phyloP scores from a whole-genome alignment of 305 asterid species.

The Euphrasia arctica region DNA sequence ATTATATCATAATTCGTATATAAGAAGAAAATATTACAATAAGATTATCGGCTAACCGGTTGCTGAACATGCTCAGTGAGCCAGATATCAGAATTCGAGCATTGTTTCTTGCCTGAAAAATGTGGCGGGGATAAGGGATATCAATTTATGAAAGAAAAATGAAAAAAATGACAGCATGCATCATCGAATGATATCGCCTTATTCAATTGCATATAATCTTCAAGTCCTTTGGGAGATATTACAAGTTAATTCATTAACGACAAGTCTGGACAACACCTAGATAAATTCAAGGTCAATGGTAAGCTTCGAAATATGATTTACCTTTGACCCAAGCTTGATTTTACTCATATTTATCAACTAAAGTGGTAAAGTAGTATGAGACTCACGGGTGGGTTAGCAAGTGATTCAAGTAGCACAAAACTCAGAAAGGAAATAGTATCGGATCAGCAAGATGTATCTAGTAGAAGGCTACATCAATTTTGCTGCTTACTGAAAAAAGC shows the following conservation, averaged over 20 bases:
- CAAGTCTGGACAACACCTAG: constrained; percentile 5
- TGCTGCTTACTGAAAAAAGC: constrained; percentile 18
- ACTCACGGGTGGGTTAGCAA: constrained; percentile 8
- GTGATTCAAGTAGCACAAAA: not conserved
- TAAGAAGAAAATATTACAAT: not conserved
- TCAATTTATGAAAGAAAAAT: constrained; percentile 11
- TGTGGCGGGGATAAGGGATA: not conserved
- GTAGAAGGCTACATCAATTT: constrained; percentile 4
- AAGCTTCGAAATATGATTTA: constrained; percentile 4
- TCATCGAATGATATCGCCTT: constrained; percentile 4
- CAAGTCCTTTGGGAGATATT: not conserved
- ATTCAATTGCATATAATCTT: not conserved
- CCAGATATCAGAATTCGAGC: constrained; percentile 63
- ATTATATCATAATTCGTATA: constrained; percentile 4
- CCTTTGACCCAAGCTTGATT: constrained; percentile 5
- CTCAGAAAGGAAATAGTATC: not conserved
- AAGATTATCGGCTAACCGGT: constrained; percentile 39
- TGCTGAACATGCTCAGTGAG: constrained; percentile 59
- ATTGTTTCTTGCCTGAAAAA: constrained; percentile 59
- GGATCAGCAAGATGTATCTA: constrained; percentile 8
- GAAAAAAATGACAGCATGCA: constrained; percentile 2
- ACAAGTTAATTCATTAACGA: not conserved
- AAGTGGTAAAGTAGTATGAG: constrained; percentile 13
- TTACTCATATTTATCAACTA: constrained; percentile 5
- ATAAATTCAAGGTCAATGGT: constrained; percentile 10